phyloP scores from a whole-genome alignment of 306 rosid genomes.

The Cucurbita ficifolia region DNA sequence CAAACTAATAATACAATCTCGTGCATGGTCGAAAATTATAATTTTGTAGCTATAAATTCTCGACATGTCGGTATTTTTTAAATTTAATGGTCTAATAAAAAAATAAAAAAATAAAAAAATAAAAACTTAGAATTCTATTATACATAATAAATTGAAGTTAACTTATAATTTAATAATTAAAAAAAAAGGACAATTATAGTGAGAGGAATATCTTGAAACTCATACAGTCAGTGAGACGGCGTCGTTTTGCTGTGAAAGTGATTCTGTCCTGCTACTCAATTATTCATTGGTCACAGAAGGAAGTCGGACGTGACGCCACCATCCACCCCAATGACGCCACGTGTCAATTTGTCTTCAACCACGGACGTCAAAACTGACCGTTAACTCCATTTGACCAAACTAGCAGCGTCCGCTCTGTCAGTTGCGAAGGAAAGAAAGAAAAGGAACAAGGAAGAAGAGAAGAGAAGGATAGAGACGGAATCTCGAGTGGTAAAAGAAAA shows the following conservation, averaged over 20 bases:
- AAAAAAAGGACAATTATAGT: too few relatives aligned
- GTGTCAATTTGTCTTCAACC: slow-evolving; percentile 4
- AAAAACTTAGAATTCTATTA: too few relatives aligned
- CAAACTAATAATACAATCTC: too few relatives aligned
- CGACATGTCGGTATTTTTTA: too few relatives aligned
- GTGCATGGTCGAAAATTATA: too few relatives aligned
- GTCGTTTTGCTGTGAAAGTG: background rate
- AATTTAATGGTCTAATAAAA: too few relatives aligned
- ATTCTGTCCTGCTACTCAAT: background rate
- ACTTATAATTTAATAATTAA: too few relatives aligned
- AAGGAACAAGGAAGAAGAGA: background rate
- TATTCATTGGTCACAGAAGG: background rate
- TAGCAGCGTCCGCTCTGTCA: slow-evolving; percentile 26
- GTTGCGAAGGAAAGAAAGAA: background rate
- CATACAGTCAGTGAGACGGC: background rate
- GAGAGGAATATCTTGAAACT: too few relatives aligned
- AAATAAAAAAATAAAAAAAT: too few relatives aligned
- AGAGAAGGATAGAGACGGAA: background rate
- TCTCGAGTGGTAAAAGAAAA: slow-evolving; percentile 17
- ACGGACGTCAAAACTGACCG: slow-evolving; percentile 33
- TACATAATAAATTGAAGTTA: too few relatives aligned
- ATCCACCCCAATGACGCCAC: slow-evolving; percentile 2
- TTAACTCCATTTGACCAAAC: slow-evolving; percentile 21
- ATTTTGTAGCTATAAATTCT: too few relatives aligned
- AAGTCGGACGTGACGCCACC: background rate